Conservation (phyloP, 306 rosid genomes). For the Prunus mongolica region DNA sequence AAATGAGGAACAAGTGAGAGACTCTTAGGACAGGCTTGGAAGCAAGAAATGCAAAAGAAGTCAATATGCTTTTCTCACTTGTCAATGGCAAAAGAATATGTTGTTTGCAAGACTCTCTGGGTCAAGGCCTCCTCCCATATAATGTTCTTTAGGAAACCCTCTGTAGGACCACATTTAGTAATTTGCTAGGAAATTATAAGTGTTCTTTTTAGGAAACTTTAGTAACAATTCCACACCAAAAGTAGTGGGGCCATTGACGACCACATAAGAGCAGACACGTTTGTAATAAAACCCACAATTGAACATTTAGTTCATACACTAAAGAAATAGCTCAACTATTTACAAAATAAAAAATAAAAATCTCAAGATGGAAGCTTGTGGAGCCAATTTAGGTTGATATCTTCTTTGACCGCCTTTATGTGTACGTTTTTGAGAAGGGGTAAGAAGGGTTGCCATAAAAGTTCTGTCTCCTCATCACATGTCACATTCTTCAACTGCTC, state of each 20-base stretch:
- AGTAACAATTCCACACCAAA: too few species aligned
- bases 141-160: not conserved
- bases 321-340: too few species aligned
- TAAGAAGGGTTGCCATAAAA: not conserved
- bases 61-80: not conserved
- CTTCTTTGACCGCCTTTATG: slow-evolving; percentile 1
- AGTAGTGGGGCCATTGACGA: too few species aligned
- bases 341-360: not conserved
- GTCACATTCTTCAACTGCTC: slow-evolving; percentile 24
- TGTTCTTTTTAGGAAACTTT: too few species aligned
- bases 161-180: not conserved
- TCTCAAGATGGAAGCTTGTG: not conserved
- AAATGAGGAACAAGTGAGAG: not conserved
- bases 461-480: slow-evolving; percentile 37
- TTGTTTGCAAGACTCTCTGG: not conserved
- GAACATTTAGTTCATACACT: too few species aligned
- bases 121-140: not conserved
- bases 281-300: too few species aligned
- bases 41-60: not conserved
- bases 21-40: not conserved
- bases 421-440: not conserved
- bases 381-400: slow-evolving; percentile 14
- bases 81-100: not conserved
- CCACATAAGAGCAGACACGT: too few species aligned
- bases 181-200: not conserved